A percentile compares a stretch with the other conserved stretches of the same genome.
Conservation (phyloP, 495 filamentous ascomycete species). For the Physcia stellaris region DNA sequence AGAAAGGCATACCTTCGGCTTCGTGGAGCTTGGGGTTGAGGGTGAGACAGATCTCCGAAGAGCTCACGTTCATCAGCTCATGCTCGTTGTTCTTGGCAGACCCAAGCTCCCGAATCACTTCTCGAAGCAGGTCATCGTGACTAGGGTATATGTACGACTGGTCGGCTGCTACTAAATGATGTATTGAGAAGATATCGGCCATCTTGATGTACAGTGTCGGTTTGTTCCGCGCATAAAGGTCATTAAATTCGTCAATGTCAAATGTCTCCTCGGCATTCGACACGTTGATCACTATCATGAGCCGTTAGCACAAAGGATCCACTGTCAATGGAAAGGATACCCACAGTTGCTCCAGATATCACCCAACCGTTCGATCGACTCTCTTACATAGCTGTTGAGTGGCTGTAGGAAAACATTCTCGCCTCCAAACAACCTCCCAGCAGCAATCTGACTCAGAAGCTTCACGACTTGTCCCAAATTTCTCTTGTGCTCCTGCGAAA, state of each 20-base stretch:
- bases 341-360: constrained; percentile 56
- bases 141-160: constrained; percentile 59
- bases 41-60: constrained; percentile 82
- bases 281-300: constrained; percentile 65
- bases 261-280: constrained; percentile 80
- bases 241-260: constrained; percentile 97
- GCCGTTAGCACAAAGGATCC: not conserved
- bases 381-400: constrained; percentile 75
- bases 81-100: constrained; percentile 91
- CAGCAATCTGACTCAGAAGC: constrained; percentile 74
- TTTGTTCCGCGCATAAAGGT: constrained; percentile 88
- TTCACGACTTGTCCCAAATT: constrained; percentile 87
- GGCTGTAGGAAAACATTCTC: constrained; percentile 95
- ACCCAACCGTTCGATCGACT: constrained; percentile 68
- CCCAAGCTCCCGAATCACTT: constrained; percentile 83
- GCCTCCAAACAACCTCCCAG: constrained; percentile 75
- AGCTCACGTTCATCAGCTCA: constrained; percentile 75
- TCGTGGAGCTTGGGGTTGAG: constrained; percentile 86
- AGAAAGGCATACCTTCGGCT: constrained; percentile 44
- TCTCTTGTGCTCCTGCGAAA: constrained; percentile 83
- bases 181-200: constrained; percentile 92
- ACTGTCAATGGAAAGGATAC: constrained; percentile 17
- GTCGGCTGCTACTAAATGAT: constrained; percentile 72
- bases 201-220: constrained; percentile 98
- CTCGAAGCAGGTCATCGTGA: constrained; percentile 77